phyloP scores from a whole-genome alignment of 345 rosid species.

The Bruguiera parviflora region DNA sequence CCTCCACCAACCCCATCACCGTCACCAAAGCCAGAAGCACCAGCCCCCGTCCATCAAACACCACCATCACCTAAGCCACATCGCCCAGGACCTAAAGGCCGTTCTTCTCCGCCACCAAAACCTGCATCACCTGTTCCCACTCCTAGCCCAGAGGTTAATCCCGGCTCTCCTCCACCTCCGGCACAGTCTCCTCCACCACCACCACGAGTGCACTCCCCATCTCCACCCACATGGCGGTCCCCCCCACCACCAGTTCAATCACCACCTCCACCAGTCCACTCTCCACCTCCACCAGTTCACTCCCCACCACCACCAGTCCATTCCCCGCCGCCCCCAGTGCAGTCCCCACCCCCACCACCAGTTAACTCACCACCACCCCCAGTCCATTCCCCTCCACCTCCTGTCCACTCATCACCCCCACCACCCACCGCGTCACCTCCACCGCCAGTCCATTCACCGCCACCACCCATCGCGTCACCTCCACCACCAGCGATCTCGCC shows the following conservation, averaged over 20 bases:
- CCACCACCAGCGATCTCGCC: constrained; percentile 24
- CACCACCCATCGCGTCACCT: constrained; percentile 16
- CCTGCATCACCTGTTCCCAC: not conserved
- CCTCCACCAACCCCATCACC: not conserved
- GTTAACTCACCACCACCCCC: constrained; percentile 25
- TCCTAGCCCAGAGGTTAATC: no score
- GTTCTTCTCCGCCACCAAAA: constrained; percentile 2
- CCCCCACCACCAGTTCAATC: constrained; percentile 13
- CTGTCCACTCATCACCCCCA: constrained; percentile 18
- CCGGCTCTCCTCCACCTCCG: constrained; percentile 7
- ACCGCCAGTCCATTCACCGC: not conserved
- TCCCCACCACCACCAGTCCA: constrained; percentile 23
- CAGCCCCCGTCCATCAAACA: not conserved
- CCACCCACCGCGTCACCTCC: constrained; percentile 2
- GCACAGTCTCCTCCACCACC: constrained; percentile 5
- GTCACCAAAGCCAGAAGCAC: not conserved
- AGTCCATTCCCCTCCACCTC: constrained; percentile 13
- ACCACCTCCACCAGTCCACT: not conserved
- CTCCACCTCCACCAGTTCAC: constrained; percentile 32
- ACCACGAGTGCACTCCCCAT: constrained; percentile 1
- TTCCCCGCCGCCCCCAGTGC: constrained; percentile 24
- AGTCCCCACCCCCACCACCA: constrained; percentile 22
- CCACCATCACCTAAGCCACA: constrained; percentile 5
- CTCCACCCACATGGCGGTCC: constrained; percentile 10
- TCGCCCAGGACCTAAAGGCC: not conserved